phyloP scores from a whole-genome alignment of 805 yeast genomes.

The Nakazawaea ishiwadae region DNA sequence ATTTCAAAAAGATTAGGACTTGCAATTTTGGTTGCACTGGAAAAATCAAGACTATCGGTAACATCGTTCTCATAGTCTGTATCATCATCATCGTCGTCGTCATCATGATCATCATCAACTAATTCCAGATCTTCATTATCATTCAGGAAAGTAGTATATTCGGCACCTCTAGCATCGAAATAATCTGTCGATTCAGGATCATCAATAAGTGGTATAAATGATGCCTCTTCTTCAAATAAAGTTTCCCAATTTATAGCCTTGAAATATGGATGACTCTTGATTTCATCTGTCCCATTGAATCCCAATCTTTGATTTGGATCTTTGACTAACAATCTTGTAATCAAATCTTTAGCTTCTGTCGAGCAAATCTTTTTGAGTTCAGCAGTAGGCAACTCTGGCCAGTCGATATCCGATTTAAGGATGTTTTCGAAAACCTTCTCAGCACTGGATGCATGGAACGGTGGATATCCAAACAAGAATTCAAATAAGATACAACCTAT shows the following conservation, averaged over 20 bases:
- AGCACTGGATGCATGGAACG: slow-evolving; percentile 82
- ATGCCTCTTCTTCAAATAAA: slow-evolving; percentile 65
- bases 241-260: slow-evolving; percentile 67
- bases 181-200: slow-evolving; percentile 88
- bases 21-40: slow-evolving; percentile 8
- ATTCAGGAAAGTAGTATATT: slow-evolving; percentile 53
- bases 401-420: slow-evolving; percentile 64
- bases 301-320: slow-evolving; percentile 74
- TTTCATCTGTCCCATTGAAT: slow-evolving; percentile 71
- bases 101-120: slow-evolving; percentile 28
- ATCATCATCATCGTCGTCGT: slow-evolving; percentile 20
- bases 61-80: slow-evolving; percentile 11
- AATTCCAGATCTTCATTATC: slow-evolving; percentile 25
- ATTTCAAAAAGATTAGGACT: neutral
- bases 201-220: slow-evolving; percentile 76
- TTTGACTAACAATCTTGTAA: slow-evolving; percentile 52
- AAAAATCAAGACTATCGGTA: slow-evolving; percentile 11
- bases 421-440: slow-evolving; percentile 81
- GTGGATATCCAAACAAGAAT: slow-evolving; percentile 88
- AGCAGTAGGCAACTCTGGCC: slow-evolving; percentile 69
- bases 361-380: slow-evolving; percentile 51
- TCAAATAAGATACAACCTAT: slow-evolving; percentile 94
- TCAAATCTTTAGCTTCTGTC: slow-evolving; percentile 70
- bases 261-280: slow-evolving; percentile 76
- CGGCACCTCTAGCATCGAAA: slow-evolving; percentile 89